phyloP scores from a whole-genome alignment of 2,329 filamentous ascomycete genomes.

The Drechslerella stenobrocha region DNA sequence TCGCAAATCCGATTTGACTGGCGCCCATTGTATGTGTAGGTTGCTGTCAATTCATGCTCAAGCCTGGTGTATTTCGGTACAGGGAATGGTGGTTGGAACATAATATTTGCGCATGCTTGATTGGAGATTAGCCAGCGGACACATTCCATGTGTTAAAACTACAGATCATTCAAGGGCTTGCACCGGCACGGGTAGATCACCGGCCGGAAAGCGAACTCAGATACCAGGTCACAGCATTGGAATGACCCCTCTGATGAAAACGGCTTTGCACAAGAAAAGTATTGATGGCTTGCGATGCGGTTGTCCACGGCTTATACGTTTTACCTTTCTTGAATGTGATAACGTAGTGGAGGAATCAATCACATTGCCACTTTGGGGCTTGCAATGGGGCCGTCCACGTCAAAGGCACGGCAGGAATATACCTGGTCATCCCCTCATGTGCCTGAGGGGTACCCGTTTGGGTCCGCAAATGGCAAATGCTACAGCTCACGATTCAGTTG shows the following conservation, averaged over 20 bases:
- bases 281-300: conserved; percentile 1
- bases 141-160: conserved; percentile 48
- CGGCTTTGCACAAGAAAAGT: conserved; percentile 13
- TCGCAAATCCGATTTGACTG: conserved; percentile 1
- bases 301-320: conserved; percentile 26
- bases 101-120: too few species aligned
- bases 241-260: conserved; percentile 36
- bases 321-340: conserved; percentile 6
- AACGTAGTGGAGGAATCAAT: conserved; percentile 17
- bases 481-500: conserved; percentile 22
- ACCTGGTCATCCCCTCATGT: conserved; percentile 4
- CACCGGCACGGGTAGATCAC: too few species aligned
- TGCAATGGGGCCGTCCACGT: conserved; percentile 36
- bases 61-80: conserved; percentile 17
- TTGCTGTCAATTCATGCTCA: too few species aligned
- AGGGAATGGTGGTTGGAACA: conserved; percentile 41
- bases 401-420: conserved; percentile 4
- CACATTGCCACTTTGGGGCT: conserved; percentile 26
- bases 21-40: conserved; percentile 6
- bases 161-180: too few species aligned
- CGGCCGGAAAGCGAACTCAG: too few species aligned
- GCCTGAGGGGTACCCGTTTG: too few species aligned
- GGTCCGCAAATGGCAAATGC: conserved; percentile 24
- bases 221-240: too few species aligned
- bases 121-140: conserved; percentile 36